A percentile compares a stretch with the other conserved stretches of the same genome.
These are phyloP conservation scores for Mucor irregularis DNA, from an alignment of 371 early-diverging fungal genomes.

Conservation along the genomic window DNA sequence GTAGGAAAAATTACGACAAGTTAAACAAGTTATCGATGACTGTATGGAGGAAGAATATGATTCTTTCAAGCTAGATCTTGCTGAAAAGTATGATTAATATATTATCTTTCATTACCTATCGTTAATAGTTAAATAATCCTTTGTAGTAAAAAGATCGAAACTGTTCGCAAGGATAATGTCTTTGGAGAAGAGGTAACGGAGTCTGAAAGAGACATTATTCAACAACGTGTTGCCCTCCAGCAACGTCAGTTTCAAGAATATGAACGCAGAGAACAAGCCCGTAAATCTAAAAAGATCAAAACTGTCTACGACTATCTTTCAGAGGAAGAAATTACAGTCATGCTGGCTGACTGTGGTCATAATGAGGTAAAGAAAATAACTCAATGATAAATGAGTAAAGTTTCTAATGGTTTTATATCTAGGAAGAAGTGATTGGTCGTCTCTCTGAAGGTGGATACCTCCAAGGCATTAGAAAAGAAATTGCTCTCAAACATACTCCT, in stretches of 20 bases:
- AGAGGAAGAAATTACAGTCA: slow-evolving; percentile 80
- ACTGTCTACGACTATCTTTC: slow-evolving; percentile 72
- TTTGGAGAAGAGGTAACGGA: slow-evolving; percentile 87
- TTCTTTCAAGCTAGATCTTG: slow-evolving; percentile 19
- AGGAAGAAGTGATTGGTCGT: slow-evolving; percentile 74
- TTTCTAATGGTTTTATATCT: background rate
- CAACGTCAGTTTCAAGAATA: slow-evolving; percentile 81
- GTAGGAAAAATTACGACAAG: slow-evolving; percentile 11
- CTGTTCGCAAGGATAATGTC: slow-evolving; percentile 82
- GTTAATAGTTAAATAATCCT: background rate
- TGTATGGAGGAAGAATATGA: slow-evolving; percentile 17
- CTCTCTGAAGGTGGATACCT: slow-evolving; percentile 75
- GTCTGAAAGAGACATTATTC: slow-evolving; percentile 83
- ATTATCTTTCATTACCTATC: background rate
- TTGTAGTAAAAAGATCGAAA: slow-evolving; percentile 72
- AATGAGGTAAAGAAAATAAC: slow-evolving; percentile 60
- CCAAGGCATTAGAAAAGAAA: slow-evolving; percentile 64
- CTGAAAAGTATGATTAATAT: slow-evolving; percentile 27
- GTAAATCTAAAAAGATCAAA: slow-evolving; percentile 72
- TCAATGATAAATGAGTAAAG: background rate
- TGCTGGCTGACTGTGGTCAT: slow-evolving; percentile 72
- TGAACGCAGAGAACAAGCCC: slow-evolving; percentile 71
- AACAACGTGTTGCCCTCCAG: slow-evolving; percentile 84
- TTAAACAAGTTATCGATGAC: slow-evolving; percentile 9
- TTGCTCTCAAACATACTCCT: slow-evolving; percentile 62